phyloP scores from a whole-genome alignment of 1,284 basidiomycete species.

The Ustanciosporium gigantosporum region DNA sequence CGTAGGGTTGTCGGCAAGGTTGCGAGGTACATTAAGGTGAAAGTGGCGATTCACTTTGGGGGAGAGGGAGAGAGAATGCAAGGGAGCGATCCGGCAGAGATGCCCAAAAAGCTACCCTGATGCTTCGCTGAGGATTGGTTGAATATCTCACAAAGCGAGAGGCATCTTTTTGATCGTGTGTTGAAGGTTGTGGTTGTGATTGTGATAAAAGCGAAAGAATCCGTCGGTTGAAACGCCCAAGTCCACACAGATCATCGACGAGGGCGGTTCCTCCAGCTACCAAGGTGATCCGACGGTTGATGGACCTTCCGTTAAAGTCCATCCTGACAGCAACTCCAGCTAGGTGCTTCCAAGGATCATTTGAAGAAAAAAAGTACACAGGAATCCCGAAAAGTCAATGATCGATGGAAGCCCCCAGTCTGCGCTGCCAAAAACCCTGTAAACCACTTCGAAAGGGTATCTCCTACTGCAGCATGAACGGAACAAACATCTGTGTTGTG shows the following conservation, averaged over 20 bases:
- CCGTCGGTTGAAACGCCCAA: slow-evolving; percentile 3
- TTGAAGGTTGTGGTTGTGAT: too few relatives aligned
- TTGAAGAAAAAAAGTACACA: slow-evolving; percentile 44
- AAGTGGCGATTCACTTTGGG: too few relatives aligned
- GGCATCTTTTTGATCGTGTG: slow-evolving; percentile 42
- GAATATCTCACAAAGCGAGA: slow-evolving; percentile 1
- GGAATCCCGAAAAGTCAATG: slow-evolving; percentile 34
- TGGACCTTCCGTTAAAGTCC: too few relatives aligned
- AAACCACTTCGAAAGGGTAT: too few relatives aligned
- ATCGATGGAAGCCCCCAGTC: slow-evolving; percentile 16
- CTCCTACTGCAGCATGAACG: too few relatives aligned
- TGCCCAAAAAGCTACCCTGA: too few relatives aligned
- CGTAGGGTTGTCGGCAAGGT: too few relatives aligned
- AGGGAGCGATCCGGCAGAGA: too few relatives aligned
- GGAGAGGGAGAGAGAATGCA: too few relatives aligned
- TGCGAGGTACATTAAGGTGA: too few relatives aligned
- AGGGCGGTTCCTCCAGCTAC: slow-evolving; percentile 1
- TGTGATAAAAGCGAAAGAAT: neutral
- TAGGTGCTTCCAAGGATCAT: neutral
- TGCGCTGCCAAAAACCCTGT: slow-evolving; percentile 11
- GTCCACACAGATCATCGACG: slow-evolving; percentile 29
- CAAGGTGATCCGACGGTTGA: neutral
- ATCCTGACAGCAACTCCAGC: neutral
- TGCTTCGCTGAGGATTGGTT: too few relatives aligned
- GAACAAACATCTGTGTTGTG: too few relatives aligned